A percentile compares a stretch with the other conserved stretches of the same genome.
phyloP scores from a whole-genome alignment of 345 rosid species.

The Populus pruinosa region DNA sequence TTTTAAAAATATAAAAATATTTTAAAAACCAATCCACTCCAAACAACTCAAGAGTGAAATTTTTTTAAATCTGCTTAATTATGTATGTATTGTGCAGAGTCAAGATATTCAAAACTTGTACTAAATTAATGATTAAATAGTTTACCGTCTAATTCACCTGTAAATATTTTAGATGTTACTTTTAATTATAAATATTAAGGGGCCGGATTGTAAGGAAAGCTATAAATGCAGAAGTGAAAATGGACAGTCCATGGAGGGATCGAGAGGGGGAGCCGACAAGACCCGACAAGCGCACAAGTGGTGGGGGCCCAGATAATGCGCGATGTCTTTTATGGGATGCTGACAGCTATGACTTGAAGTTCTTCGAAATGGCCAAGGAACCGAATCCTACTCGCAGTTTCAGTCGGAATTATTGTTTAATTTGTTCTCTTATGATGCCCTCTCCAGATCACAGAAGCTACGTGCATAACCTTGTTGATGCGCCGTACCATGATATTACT shows the following conservation, averaged over 20 bases:
- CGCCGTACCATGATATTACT: background rate
- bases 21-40: too few relatives aligned
- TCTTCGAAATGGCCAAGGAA: slow-evolving; percentile 17
- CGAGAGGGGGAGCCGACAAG: slow-evolving; percentile 25
- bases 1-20: too few relatives aligned
- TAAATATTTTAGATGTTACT: background rate
- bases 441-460: background rate
- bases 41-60: too few relatives aligned
- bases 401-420: background rate
- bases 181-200: background rate
- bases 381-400: slow-evolving; percentile 24
- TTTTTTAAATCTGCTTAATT: too few relatives aligned
- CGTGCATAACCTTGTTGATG: background rate
- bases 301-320: slow-evolving; percentile 44
- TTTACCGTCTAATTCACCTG: background rate
- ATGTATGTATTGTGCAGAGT: background rate
- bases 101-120: background rate
- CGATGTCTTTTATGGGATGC: slow-evolving; percentile 2
- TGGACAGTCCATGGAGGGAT: slow-evolving; percentile 1
- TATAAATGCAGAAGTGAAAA: background rate
- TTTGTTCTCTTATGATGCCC: background rate
- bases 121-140: background rate
- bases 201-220: background rate
- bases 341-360: slow-evolving; percentile 6
- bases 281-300: slow-evolving; percentile 36